Evolutionary conservation across 176 grass and related monocot genomes (phyloP).

Genomic region (Musa acuminata): DNA sequence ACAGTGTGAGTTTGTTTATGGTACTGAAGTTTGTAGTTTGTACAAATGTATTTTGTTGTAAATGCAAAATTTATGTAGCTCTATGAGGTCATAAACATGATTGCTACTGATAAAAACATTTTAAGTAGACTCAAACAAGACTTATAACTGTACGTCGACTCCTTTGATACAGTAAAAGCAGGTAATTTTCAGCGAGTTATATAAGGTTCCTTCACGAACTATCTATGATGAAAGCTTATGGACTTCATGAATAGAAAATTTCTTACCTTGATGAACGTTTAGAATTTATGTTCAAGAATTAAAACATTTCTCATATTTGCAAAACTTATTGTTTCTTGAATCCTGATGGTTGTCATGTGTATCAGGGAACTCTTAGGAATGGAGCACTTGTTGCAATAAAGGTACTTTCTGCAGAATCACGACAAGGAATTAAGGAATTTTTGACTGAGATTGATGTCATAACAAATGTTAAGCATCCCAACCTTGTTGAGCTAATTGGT

Average conservation of each 20-base stretch:
- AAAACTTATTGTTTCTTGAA: not conserved
- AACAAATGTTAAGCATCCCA: constrained; percentile 75
- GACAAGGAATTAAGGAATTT: constrained; percentile 77
- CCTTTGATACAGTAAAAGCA: not conserved
- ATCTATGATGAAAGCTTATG: not conserved
- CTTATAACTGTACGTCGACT: not conserved
- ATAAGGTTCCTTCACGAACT: not conserved
- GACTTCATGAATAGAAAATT: not conserved
- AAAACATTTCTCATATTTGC: not conserved
- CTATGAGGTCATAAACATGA: too few species aligned
- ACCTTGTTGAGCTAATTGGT: constrained; percentile 81
- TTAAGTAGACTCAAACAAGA: not conserved
- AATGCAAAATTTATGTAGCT: too few species aligned
- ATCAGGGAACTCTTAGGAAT: constrained; percentile 58
- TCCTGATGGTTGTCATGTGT: constrained; percentile 1
- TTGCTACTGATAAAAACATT: not conserved
- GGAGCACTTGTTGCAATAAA: constrained; percentile 53
- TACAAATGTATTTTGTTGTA: too few species aligned
- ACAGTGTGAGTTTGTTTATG: not conserved
- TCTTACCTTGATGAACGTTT: too few species aligned
- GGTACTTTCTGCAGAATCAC: constrained; percentile 92
- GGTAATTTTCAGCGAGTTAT: not conserved
- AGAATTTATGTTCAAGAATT: too few species aligned
- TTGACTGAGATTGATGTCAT: constrained; percentile 91
- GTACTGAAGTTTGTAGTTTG: not conserved